Evolutionary conservation across 2,329 filamentous ascomycete species (phyloP), one percentile per base, ranked within the genome.

Genomic region (Biscogniauxia sp.): DNA sequence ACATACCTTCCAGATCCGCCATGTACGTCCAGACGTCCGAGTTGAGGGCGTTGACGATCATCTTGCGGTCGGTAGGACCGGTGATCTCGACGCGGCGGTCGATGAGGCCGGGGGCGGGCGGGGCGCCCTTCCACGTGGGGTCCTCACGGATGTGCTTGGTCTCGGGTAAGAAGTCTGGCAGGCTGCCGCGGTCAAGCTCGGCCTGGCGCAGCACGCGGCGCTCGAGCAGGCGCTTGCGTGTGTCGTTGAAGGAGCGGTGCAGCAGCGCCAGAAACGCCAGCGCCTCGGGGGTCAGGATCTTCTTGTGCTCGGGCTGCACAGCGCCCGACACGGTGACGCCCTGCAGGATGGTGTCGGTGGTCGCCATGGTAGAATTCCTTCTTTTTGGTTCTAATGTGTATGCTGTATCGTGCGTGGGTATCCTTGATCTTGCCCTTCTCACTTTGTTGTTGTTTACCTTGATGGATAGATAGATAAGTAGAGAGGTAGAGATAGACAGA

Each of bases 1-100:
- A 76, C 84, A 71, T 77, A 95, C 93, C 94, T 80, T 99, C 95
- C 69, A 99, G 96, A 78, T 99, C 95, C 54, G 95, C 95, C 95
- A 99, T 99, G 74, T 98, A 99, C 59, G 94, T 98, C 90, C 91
- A 98, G 23, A 98, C 95, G 72, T 98, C 86, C 53, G 94, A 89
- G 78, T 98, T 99, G 75, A 98, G 75, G 9, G 95, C 95, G 76
- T 99, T 99, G 65, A 98, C 92, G 54, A 98, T 93, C 95, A 99
- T 99, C 85, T 98, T 99, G 69, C 95, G 86, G 79, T 98, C 95
- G 6, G 93, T 97, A 0, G 95, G 95, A 8, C 95, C 95, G 5
- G 95, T 99, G 73, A 98, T 99, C 82, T 99, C 95, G 32, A 97
- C 91, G 63, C 95, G 88, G 67, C 95, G 89, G 80, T 99, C 95